Evolutionary conservation across 768 basidiomycete species (phyloP), one percentile per base, ranked within the genome.

Genomic region (Panus rudis): DNA sequence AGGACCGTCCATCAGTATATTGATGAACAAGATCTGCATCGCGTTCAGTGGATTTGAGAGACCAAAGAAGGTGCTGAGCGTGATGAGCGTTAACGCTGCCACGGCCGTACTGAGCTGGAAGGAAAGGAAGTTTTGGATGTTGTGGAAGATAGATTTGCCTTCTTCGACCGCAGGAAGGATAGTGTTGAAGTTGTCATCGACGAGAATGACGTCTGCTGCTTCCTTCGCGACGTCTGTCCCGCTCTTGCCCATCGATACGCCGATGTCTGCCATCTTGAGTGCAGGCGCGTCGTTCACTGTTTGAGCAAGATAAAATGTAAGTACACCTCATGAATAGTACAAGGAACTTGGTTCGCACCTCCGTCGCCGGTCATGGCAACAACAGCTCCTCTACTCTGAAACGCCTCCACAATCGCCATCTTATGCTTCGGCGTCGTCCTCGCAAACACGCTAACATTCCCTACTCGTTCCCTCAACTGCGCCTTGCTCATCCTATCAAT

Each of bases 211-310:
- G 65, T 98, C 92, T 6, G 94, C 93, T 7, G 93, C 93, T 65
- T 97, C 94, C 64, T 98, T 98, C 20, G 94, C 92, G 10, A 98
- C 94, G 59, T 98, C 94, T 16, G 94, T 96, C n/a, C 94, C 94
- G 48, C 87, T 90, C 65, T 88, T 91, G 45, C 94, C 94, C 94
- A 98, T 98, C 28, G 91, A 89, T 41, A 98, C 79, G 11, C 94
- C 94, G 54, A 98, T 96, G 59, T 97, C 93, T 3, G 94, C 93
- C 90, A 92, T 91, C 65, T 93, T 96, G 48, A 97, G 68, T 30
- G 94, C 93, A 3, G 93, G 94, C 0, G 94, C 92, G 53, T 98
- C 94, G 60, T 98, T 98, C 13, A 97, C 93, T 77, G 38, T 37
- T n/a, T 34, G 37, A 37, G 8, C 11, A 50, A 25, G 23, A 14